Conservation (phyloP, 1,284 basidiomycete genomes). For the Cryptococcus depauperatus region DNA sequence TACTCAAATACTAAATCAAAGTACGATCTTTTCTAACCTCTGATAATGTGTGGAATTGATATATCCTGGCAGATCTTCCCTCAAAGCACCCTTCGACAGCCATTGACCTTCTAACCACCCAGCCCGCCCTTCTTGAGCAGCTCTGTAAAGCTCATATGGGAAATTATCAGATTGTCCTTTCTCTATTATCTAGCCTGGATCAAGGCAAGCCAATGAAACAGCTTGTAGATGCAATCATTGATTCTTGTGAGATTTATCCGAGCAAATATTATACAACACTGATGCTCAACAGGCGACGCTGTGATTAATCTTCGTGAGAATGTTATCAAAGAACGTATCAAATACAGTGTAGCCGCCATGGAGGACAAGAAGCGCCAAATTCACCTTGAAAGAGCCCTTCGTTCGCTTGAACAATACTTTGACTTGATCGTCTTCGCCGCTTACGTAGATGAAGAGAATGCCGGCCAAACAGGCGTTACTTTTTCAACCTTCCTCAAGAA, state of each 20-base stretch:
- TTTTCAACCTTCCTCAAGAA: slow-evolving; percentile 82
- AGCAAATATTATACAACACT: background rate
- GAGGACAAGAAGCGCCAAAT: slow-evolving; percentile 52
- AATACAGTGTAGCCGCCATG: slow-evolving; percentile 71
- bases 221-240: slow-evolving; percentile 79
- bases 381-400: slow-evolving; percentile 45
- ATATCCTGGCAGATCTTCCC: slow-evolving; percentile 25
- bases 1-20: slow-evolving; percentile 67
- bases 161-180: slow-evolving; percentile 81
- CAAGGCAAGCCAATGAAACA: slow-evolving; percentile 71
- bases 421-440: slow-evolving; percentile 92
- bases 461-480: slow-evolving; percentile 57
- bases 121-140: slow-evolving; percentile 71
- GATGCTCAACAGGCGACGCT: slow-evolving; percentile 56
- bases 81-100: slow-evolving; percentile 54
- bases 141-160: slow-evolving; percentile 79
- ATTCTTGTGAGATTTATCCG: slow-evolving; percentile 58
- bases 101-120: slow-evolving; percentile 70
- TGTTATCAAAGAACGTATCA: slow-evolving; percentile 71
- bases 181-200: slow-evolving; percentile 79
- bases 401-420: slow-evolving; percentile 59
- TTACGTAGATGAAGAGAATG: slow-evolving; percentile 66
- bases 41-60: background rate
- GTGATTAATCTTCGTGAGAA: slow-evolving; percentile 85
- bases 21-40: background rate